Base-by-base conservation (phyloP, 2,329 filamentous ascomycete species). In the Fusarium poae region DNA sequence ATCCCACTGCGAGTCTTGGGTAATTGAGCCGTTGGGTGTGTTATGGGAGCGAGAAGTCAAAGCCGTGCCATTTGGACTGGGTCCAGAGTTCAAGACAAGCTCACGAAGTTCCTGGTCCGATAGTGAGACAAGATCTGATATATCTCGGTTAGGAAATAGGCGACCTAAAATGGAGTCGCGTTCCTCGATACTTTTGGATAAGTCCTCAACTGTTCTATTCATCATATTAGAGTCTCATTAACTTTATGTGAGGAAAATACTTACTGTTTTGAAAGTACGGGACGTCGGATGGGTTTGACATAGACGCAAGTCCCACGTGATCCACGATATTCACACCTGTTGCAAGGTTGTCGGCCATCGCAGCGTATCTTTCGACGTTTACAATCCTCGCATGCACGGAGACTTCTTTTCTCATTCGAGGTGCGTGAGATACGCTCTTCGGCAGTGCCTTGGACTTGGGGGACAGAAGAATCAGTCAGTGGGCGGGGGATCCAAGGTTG, bases 301-400 rank as follows among this genome's bases (percentile, higher is more conserved):
- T 57, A 57, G 3, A 54, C 15, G 29, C 55, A 57, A n/a, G 18
- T 21, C 30, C 48, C 35, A 16, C 29, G 29, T 34, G 39, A 54
- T 13, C 51, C 30, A 11, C 55, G 32, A 20, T 23, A 35, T 15
- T 54, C 37, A 20, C 55, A 57, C 12, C 32, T 29, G 23, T 54
- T 57, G 50, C 55, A 57, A 43, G 55, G 55, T 4, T 57, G 39
- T 23, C 46, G 55, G 11, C 55, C 55, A 18, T 57, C 55, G 37
- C 55, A 57, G 4, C 55, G 48, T 21, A 57, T 27, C 48, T 57
- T 57, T 21, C 55, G 55, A 2, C 37, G 55, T 8, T 57, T 57
- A 10, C 55, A 57, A 10, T 30, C 39, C 12, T 25, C 37, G n/a
- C 55, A 57, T 35, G 55, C 55, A 6, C 32, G 55, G 5, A 53